A percentile compares a stretch with the other conserved stretches of the same genome.
Evolutionary conservation across 2,329 filamentous ascomycete species (phyloP).

Genomic region (Trichophyton equinum): DNA sequence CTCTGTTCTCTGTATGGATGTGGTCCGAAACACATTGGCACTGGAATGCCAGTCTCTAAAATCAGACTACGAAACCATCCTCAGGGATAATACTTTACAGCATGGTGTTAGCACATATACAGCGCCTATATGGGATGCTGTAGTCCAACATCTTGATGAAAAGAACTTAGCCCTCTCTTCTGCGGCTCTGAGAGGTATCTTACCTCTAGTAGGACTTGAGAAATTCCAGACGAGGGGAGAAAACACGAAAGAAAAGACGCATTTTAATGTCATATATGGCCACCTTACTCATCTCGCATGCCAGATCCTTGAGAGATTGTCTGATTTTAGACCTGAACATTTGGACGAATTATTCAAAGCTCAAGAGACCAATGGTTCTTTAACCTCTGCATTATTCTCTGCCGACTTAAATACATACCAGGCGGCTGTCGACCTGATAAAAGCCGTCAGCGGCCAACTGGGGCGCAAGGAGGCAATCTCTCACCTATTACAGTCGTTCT

Average conservation of each 20-base stretch:
- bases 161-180: constrained; percentile 61
- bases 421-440: constrained; percentile 68
- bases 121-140: constrained; percentile 63
- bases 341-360: constrained; percentile 58
- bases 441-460: constrained; percentile 62
- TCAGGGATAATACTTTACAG: constrained; percentile 48
- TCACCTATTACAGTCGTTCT: constrained; percentile 46
- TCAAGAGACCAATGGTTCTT: constrained; percentile 54
- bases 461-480: constrained; percentile 49
- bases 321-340: constrained; percentile 59
- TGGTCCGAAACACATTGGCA: constrained; percentile 54
- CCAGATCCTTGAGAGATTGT: constrained; percentile 63
- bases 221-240: constrained; percentile 46
- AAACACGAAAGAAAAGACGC: constrained; percentile 42
- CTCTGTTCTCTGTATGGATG: constrained; percentile 45
- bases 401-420: constrained; percentile 68
- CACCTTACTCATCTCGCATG: constrained; percentile 52
- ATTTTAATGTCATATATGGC: constrained; percentile 65
- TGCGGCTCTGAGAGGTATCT: constrained; percentile 57
- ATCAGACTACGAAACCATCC: constrained; percentile 56
- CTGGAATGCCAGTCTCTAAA: constrained; percentile 60
- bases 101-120: constrained; percentile 58
- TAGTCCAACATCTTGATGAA: constrained; percentile 54
- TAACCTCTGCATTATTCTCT: constrained; percentile 70
- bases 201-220: constrained; percentile 62